Percentiles rank a stretch among this genome's conserved stretches.
Conservation (phyloP, 371 early-diverging fungal species). For the Antonospora locustae region DNA sequence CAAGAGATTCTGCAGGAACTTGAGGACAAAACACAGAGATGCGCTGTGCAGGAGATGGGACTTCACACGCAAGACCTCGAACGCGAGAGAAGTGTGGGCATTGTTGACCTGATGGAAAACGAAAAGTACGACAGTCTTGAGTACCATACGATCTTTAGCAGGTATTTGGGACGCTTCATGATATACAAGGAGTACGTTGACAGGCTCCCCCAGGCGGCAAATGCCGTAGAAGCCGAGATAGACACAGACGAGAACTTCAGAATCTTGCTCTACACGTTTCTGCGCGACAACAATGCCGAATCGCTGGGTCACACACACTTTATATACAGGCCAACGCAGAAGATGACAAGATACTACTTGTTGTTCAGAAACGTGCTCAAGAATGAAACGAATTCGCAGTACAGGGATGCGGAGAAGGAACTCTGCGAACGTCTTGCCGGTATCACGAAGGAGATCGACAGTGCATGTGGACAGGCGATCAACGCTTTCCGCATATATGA, state of each 20-base stretch:
- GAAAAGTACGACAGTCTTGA: conserved; percentile 21
- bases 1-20: conserved; percentile 16
- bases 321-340: conserved; percentile 48
- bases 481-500: conserved; percentile 42
- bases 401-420: conserved; percentile 9
- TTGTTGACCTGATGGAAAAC: conserved; percentile 9
- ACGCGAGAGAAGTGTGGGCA: background rate
- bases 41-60: background rate
- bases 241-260: conserved; percentile 4
- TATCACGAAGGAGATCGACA: conserved; percentile 35
- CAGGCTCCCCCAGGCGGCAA: conserved; percentile 37
- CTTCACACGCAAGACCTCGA: background rate
- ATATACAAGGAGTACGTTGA: conserved; percentile 32
- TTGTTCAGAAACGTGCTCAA: conserved; percentile 49
- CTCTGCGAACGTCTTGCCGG: conserved; percentile 20
- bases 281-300: conserved; percentile 25
- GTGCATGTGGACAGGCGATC: conserved; percentile 23
- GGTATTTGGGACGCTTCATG: conserved; percentile 7
- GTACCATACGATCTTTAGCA: conserved; percentile 34
- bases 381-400: conserved; percentile 28
- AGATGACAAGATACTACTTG: conserved; percentile 48
- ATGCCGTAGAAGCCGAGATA: conserved; percentile 37
- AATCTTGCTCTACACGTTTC: conserved; percentile 16
- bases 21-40: conserved; percentile 3
- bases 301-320: conserved; percentile 50